A percentile compares a stretch with the other conserved stretches of the same genome.
phyloP scores from a whole-genome alignment of 202 grass and related monocot species.

The Musa balbisiana region DNA sequence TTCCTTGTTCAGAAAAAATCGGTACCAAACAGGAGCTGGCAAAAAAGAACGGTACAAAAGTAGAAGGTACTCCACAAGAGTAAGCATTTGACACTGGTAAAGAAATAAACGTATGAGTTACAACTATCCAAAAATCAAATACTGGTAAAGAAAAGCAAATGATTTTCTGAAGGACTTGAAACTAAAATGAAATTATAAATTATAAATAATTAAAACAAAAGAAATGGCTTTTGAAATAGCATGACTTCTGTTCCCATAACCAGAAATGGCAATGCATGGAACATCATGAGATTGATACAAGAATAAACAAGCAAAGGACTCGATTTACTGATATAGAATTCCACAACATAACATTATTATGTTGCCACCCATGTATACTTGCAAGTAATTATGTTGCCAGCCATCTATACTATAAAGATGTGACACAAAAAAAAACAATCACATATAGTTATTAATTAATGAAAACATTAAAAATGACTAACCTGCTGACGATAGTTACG shows the following conservation, averaged over 20 bases:
- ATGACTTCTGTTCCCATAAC: not conserved
- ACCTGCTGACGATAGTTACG: constrained; percentile 87
- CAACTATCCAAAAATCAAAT: not conserved
- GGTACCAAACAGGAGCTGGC: constrained; percentile 84
- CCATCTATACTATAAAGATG: not conserved
- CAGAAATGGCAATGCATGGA: too few species aligned
- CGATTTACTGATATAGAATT: too few species aligned
- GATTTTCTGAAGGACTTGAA: not conserved
- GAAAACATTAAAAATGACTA: constrained; percentile 9
- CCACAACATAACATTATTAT: too few species aligned
- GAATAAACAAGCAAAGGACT: not conserved
- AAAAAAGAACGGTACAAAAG: constrained; percentile 86
- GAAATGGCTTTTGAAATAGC: not conserved
- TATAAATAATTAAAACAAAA: not conserved
- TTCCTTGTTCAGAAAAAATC: constrained; percentile 92
- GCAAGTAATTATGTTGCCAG: too few species aligned
- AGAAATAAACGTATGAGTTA: not conserved
- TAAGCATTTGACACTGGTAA: constrained; percentile 76
- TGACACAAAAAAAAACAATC: not conserved
- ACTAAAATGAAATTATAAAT: too few species aligned
- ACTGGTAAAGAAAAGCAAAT: not conserved
- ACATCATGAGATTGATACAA: not conserved
- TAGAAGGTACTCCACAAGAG: constrained; percentile 84
- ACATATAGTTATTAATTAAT: not conserved
- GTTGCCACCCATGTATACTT: too few species aligned